A percentile compares a stretch with the other conserved stretches of the same genome.
These are phyloP conservation scores for Toxoplasma gondii DNA, from an alignment of 169 alveolate genomes.

Conservation along the genomic window DNA sequence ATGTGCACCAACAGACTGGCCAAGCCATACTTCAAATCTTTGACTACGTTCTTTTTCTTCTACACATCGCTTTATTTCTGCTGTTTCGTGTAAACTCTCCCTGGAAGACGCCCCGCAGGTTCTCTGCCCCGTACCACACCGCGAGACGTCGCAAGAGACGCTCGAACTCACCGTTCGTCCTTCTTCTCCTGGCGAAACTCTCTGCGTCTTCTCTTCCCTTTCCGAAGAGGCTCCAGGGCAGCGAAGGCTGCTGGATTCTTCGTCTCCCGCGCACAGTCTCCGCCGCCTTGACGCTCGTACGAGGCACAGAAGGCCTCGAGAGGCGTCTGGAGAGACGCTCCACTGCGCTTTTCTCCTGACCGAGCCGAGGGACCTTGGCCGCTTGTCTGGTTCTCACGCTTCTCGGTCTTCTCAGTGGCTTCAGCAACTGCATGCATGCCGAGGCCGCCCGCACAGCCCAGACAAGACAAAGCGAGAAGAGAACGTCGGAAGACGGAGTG, in stretches of 20 bases:
- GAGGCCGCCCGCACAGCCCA: too few relatives aligned
- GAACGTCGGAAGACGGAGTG: too few relatives aligned
- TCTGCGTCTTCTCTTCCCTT: neutral
- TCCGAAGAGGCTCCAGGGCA: conserved; percentile 2
- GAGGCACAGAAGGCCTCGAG: neutral
- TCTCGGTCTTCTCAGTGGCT: neutral
- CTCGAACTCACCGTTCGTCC: neutral
- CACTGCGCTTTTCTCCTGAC: neutral
- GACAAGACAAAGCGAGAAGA: neutral
- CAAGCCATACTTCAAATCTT: too few relatives aligned
- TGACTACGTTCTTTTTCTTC: too few relatives aligned
- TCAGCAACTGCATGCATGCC: neutral
- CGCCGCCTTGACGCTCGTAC: neutral
- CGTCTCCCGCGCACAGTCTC: neutral
- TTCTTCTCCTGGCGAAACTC: neutral
- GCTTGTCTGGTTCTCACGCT: neutral
- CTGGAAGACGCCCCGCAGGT: too few relatives aligned
- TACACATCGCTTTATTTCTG: too few relatives aligned
- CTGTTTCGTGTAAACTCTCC: too few relatives aligned
- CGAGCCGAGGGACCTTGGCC: neutral
- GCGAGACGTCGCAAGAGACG: too few relatives aligned
- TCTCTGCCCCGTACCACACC: too few relatives aligned
- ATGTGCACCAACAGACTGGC: too few relatives aligned
- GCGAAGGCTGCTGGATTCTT: neutral
- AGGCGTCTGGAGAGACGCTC: neutral